phyloP scores from a whole-genome alignment of 371 early-diverging fungal species.

The Circinella minor region DNA sequence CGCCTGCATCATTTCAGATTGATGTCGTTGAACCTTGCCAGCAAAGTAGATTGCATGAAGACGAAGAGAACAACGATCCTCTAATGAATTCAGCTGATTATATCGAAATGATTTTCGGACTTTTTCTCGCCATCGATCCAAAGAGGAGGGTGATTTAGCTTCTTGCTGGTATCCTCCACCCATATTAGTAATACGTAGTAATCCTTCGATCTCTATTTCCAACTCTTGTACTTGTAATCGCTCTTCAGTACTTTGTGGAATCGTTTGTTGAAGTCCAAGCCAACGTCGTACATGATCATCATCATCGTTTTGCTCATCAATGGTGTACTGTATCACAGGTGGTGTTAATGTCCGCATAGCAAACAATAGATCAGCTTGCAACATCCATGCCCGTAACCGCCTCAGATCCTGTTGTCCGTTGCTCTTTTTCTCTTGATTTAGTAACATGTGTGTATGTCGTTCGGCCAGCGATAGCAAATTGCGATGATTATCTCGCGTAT shows the following conservation, averaged over 20 bases:
- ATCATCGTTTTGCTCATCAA: neutral
- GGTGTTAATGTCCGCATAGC: conserved; percentile 16
- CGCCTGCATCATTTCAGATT: conserved; percentile 30
- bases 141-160: neutral
- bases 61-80: conserved; percentile 14
- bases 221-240: conserved; percentile 4
- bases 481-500: conserved; percentile 10
- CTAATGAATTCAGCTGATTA: neutral
- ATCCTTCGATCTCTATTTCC: conserved; percentile 15
- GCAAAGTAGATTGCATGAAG: conserved; percentile 32
- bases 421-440: conserved; percentile 5
- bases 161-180: neutral
- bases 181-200: neutral
- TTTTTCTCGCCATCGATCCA: conserved; percentile 19
- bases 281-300: conserved; percentile 1
- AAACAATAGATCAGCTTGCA: conserved; percentile 23
- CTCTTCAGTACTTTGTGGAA: neutral
- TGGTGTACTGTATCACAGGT: conserved; percentile 20
- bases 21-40: conserved; percentile 27
- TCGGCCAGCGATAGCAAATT: neutral
- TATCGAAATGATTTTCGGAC: conserved; percentile 8
- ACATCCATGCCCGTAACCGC: conserved; percentile 26
- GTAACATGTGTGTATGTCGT: conserved; percentile 3
- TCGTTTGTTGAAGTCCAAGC: neutral
- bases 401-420: conserved; percentile 8